Conservation (phyloP, 768 basidiomycete genomes). For the Hygrophorus pudorinus region DNA sequence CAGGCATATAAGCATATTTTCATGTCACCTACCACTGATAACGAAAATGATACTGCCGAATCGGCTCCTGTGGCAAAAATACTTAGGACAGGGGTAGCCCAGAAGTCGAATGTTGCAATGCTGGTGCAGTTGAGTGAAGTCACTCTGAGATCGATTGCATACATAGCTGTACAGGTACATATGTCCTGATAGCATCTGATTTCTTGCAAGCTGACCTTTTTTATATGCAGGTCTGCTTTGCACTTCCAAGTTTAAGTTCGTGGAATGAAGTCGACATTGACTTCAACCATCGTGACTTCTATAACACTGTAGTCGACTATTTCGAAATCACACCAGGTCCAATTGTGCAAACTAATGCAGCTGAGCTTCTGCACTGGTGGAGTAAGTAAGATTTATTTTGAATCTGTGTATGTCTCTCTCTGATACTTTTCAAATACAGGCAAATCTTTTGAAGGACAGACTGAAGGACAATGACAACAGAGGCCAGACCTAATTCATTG, state of each 20-base stretch:
- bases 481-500: neutral
- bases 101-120: neutral
- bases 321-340: conserved; percentile 11
- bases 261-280: conserved; percentile 3
- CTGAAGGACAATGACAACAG: neutral
- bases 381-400: conserved; percentile 6
- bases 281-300: conserved; percentile 4
- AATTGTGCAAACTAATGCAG: neutral
- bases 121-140: neutral
- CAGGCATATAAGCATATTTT: too few species aligned
- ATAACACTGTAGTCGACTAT: conserved; percentile 10
- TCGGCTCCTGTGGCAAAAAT: too few species aligned
- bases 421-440: neutral
- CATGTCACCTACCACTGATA: too few species aligned
- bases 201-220: neutral
- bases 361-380: conserved; percentile 12
- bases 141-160: neutral
- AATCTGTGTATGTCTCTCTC: neutral
- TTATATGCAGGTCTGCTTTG: conserved; percentile 1
- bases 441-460: neutral
- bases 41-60: neutral
- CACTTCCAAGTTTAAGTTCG: neutral
- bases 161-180: conserved; percentile 1
- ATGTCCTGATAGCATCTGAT: neutral
- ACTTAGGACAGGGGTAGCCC: too few species aligned